Conservation (phyloP, 2,329 filamentous ascomycete genomes). For the Cladophialophora bantiana region DNA sequence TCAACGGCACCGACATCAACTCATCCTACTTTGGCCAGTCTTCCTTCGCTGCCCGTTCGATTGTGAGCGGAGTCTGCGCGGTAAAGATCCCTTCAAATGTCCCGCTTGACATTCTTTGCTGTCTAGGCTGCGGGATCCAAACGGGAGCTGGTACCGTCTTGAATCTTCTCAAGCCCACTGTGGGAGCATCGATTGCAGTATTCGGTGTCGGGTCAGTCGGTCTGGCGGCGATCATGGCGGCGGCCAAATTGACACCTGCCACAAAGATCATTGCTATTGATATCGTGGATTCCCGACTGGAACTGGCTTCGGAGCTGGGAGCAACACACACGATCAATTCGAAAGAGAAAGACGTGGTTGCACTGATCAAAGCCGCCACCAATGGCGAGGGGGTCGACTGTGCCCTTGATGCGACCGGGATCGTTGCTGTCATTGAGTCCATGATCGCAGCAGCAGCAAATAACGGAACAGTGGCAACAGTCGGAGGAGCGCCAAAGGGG, state of each 20-base stretch:
- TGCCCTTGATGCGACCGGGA: slow-evolving; percentile 30
- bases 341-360: slow-evolving; percentile 39
- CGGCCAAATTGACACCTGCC: slow-evolving; percentile 39
- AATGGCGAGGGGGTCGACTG: slow-evolving; percentile 29
- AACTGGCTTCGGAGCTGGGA: slow-evolving; percentile 53
- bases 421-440: slow-evolving; percentile 24
- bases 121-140: slow-evolving; percentile 42
- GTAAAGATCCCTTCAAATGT: slow-evolving; percentile 35
- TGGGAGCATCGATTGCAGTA: slow-evolving; percentile 39
- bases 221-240: slow-evolving; percentile 43
- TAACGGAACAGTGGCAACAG: slow-evolving; percentile 23
- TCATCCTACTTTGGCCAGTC: slow-evolving; percentile 42
- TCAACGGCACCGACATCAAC: slow-evolving; percentile 20
- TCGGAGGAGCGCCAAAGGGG: slow-evolving; percentile 26
- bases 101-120: slow-evolving; percentile 35
- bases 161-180: slow-evolving; percentile 29
- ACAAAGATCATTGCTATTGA: slow-evolving; percentile 54
- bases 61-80: slow-evolving; percentile 35
- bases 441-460: slow-evolving; percentile 17
- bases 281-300: slow-evolving; percentile 50
- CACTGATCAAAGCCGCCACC: slow-evolving; percentile 40
- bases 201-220: slow-evolving; percentile 45
- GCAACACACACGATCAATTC: slow-evolving; percentile 52
- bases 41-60: slow-evolving; percentile 38
- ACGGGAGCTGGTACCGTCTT: slow-evolving; percentile 41